Percentiles rank a stretch among this genome's conserved stretches.
Evolutionary conservation across 1,284 basidiomycete genomes (phyloP).

Genomic region (Ganoderma sinense): DNA sequence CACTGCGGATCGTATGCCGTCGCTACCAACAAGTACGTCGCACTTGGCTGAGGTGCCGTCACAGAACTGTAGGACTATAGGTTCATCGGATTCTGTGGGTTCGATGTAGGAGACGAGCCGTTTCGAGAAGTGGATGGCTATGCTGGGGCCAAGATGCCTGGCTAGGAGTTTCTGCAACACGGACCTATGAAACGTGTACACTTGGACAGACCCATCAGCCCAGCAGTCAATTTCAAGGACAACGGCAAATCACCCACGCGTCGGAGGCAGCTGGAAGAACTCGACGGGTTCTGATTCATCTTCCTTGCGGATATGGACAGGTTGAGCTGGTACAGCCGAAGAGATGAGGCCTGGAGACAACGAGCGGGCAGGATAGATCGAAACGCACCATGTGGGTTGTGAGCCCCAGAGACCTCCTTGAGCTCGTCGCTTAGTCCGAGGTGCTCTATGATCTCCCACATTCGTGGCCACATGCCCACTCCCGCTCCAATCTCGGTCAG

Average conservation of each 20-base stretch:
- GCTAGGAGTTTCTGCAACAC: constrained; percentile 51
- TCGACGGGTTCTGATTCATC: constrained; percentile 21
- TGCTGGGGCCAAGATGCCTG: constrained; percentile 42
- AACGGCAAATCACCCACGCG: constrained; percentile 29
- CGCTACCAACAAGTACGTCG: constrained; percentile 54
- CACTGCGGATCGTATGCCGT: constrained; percentile 57
- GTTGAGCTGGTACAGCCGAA: neutral
- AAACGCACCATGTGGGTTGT: neutral
- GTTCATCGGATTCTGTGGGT: neutral
- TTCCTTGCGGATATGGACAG: constrained; percentile 15
- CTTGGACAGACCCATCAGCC: constrained; percentile 18
- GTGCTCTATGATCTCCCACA: constrained; percentile 32
- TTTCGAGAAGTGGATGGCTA: constrained; percentile 47
- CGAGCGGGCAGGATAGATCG: too few species aligned
- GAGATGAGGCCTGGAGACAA: neutral
- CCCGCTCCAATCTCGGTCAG: constrained; percentile 53
- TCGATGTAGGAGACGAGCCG: constrained; percentile 44
- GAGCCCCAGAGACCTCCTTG: constrained; percentile 1
- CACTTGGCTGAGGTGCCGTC: constrained; percentile 48
- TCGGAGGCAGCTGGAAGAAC: constrained; percentile 10
- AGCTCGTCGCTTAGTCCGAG: constrained; percentile 35
- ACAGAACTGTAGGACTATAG: constrained; percentile 40
- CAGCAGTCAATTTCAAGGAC: constrained; percentile 14
- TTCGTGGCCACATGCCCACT: constrained; percentile 39
- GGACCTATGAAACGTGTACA: constrained; percentile 49